Percentiles rank a stretch among this genome's conserved stretches.
These are phyloP conservation scores for Penicillium pancosmium DNA, from an alignment of 495 filamentous ascomycete species.

Conservation along the genomic window DNA sequence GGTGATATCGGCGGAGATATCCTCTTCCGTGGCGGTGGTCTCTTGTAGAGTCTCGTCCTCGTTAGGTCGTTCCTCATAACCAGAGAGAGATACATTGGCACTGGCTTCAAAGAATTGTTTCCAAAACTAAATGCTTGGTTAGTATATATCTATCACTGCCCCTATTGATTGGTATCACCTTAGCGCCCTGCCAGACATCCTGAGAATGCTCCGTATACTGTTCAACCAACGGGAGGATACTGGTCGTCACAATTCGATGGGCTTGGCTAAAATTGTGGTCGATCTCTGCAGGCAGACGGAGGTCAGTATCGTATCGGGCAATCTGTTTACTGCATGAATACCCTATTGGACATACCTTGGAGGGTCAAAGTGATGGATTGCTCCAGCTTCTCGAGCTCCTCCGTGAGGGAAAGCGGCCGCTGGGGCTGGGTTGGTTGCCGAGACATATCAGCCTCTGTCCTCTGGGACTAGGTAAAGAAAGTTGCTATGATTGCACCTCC, in stretches of 20 bases:
- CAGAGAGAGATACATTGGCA: slow-evolving; percentile 95
- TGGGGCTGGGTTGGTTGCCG: slow-evolving; percentile 54
- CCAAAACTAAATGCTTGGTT: slow-evolving; percentile 71
- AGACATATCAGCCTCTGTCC: slow-evolving; percentile 43
- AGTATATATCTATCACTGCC: background rate
- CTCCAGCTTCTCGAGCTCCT: slow-evolving; percentile 95
- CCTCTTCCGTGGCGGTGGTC: slow-evolving; percentile 52
- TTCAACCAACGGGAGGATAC: slow-evolving; percentile 92
- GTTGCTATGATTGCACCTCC: background rate
- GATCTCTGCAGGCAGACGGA: slow-evolving; percentile 68
- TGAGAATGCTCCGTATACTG: slow-evolving; percentile 93
- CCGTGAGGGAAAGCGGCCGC: slow-evolving; percentile 78
- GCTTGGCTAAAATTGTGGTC: slow-evolving; percentile 97
- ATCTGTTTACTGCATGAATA: slow-evolving; percentile 16
- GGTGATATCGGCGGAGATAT: slow-evolving; percentile 52
- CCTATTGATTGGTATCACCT: slow-evolving; percentile 47
- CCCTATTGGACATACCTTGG: slow-evolving; percentile 63
- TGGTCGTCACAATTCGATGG: slow-evolving; percentile 92
- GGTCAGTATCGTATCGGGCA: slow-evolving; percentile 14
- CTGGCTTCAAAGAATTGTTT: slow-evolving; percentile 99
- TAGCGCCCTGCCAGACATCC: slow-evolving; percentile 95
- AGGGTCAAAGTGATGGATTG: slow-evolving; percentile 95
- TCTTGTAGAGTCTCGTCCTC: slow-evolving; percentile 53
- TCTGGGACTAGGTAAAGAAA: background rate
- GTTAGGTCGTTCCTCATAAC: slow-evolving; percentile 79